Evolutionary conservation across 768 basidiomycete genomes (phyloP), one percentile per base, ranked within the genome.

Genomic region (Gymnopilus dilepis): DNA sequence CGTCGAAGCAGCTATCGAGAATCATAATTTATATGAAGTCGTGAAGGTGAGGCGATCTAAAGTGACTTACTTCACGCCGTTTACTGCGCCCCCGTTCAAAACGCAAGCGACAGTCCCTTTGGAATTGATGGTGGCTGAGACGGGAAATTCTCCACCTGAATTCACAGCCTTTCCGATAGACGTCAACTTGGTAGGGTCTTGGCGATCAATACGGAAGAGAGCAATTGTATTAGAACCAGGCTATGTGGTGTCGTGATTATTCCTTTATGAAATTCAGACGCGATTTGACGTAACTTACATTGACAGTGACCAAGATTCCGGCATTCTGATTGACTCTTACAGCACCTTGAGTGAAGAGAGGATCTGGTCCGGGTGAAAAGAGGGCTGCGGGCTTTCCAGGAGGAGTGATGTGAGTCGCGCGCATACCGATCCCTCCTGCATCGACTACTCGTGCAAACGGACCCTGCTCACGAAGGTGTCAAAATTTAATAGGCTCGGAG

Each of bases 71-170:
- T 62, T 62, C 48, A 83, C 78, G 38, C 79, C 77, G 62, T 82
- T 82, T 33, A 77, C 64, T 13, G 68, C 69, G 17, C 82, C 82
- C 19, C 81, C 78, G 67, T 82, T 83, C 22, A 82, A 71, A 2
- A 74, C 72, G 62, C 80, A 81, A 26, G 77, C 70, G 45, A 65
- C 58, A 7, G 59, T 62, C 7, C 67, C 73, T 51, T 70, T 66
- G 13, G 52, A 34, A 62, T 77, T 77, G 58, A 79, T 70, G 5
- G 77, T 74, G 11, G 80, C 64, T 1, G 82, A 80, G 52, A 84
- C 72, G 17, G 83, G 83, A 74, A 84, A 84, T 56, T 85, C 80
- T 17, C 84, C 83, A 1, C 77, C 80, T 13, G 73, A 77, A 13
- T 75, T 72, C 1, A 78, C 74, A 12, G 83, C 82, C 38, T 74